Evolutionary conservation across 495 filamentous ascomycete genomes (phyloP).

Genomic region (Talaromyces ruber): DNA sequence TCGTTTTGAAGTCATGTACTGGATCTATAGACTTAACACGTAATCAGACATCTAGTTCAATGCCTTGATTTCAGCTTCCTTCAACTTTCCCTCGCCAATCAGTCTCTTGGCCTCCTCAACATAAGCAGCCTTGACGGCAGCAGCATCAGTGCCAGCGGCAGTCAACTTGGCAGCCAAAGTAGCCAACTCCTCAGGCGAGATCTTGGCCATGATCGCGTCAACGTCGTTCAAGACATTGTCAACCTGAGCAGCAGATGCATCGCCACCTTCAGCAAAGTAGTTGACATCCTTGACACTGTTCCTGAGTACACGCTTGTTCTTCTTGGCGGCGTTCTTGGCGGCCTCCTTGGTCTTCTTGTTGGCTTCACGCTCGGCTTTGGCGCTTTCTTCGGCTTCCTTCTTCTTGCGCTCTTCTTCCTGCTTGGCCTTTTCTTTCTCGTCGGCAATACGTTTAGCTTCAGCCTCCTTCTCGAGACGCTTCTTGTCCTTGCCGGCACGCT

Average conservation of each 20-base stretch:
- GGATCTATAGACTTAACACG: neutral
- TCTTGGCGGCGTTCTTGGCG: constrained; percentile 95
- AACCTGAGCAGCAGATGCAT: constrained; percentile 63
- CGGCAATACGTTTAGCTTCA: constrained; percentile 71
- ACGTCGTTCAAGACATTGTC: constrained; percentile 79
- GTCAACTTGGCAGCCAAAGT: constrained; percentile 67
- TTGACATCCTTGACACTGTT: constrained; percentile 90
- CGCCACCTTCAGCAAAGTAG: constrained; percentile 61
- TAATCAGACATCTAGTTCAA: constrained; percentile 32
- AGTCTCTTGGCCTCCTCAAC: constrained; percentile 66
- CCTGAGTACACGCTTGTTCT: constrained; percentile 95
- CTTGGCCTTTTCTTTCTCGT: constrained; percentile 69
- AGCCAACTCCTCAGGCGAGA: constrained; percentile 82
- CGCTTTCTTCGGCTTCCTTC: constrained; percentile 77
- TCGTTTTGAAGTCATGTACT: neutral
- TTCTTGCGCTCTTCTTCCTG: constrained; percentile 67
- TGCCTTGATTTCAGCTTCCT: constrained; percentile 60
- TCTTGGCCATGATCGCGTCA: constrained; percentile 80
- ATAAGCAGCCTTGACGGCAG: constrained; percentile 58
- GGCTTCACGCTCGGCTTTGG: constrained; percentile 71
- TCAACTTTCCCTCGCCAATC: constrained; percentile 70
- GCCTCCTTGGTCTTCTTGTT: constrained; percentile 97
- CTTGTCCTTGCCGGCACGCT: constrained; percentile 87
- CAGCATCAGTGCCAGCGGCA: constrained; percentile 40
- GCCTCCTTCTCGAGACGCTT: constrained; percentile 87